These are phyloP conservation scores for Cutaneotrichosporon daszewskae DNA, from an alignment of 1,284 basidiomycete species.

Conservation along the genomic window DNA sequence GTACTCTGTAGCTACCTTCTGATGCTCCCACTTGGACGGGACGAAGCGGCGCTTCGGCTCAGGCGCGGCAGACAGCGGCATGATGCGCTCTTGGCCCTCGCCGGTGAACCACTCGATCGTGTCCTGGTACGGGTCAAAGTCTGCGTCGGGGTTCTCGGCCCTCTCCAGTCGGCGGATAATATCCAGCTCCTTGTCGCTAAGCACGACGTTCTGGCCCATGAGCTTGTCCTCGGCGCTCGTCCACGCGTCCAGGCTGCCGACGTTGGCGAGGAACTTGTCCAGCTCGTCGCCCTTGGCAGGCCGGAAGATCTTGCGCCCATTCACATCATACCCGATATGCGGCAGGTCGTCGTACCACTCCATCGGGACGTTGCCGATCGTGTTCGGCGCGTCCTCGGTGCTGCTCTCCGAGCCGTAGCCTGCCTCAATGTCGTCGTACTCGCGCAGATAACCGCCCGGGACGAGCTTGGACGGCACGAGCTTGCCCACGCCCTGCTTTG, in stretches of 20 bases:
- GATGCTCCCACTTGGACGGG: constrained; percentile 99
- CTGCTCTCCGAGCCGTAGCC: constrained; percentile 96
- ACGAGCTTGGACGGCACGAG: constrained; percentile 49
- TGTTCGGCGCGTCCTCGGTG: constrained; percentile 94
- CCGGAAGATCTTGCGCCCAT: constrained; percentile 88
- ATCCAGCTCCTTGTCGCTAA: constrained; percentile 88
- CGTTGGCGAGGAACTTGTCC: constrained; percentile 91
- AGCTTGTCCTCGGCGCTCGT: constrained; percentile 90
- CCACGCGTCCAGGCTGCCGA: constrained; percentile 90
- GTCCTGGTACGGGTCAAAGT: constrained; percentile 87
- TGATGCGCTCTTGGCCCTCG: constrained; percentile 85
- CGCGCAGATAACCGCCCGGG: constrained; percentile 79
- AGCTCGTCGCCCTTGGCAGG: constrained; percentile 94
- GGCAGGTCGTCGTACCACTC: constrained; percentile 99
- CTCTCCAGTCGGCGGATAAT: constrained; percentile 86
- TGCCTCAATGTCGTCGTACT: constrained; percentile 91
- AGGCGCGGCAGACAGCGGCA: constrained; percentile 83
- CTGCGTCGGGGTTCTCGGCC: constrained; percentile 84
- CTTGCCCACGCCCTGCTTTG: constrained; percentile 42
- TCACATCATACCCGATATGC: constrained; percentile 96
- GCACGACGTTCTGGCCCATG: constrained; percentile 74
- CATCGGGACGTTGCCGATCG: constrained; percentile 89
- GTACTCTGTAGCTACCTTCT: constrained; percentile 63
- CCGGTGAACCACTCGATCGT: constrained; percentile 97
- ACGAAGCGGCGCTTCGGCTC: constrained; percentile 97